Conservation (phyloP, 495 filamentous ascomycete genomes). For the Rhypophila decipiens region DNA sequence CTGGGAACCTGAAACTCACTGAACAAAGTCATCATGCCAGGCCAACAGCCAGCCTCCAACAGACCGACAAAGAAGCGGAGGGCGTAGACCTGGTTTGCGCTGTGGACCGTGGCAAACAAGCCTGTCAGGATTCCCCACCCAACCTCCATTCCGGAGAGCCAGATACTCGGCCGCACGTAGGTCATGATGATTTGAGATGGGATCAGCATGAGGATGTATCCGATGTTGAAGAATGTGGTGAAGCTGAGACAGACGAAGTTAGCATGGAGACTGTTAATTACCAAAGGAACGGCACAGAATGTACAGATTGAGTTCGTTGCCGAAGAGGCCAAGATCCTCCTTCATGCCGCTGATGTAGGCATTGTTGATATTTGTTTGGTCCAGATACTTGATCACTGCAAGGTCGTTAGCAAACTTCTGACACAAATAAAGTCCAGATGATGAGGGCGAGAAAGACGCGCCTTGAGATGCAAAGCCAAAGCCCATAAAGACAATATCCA, state of each 20-base stretch:
- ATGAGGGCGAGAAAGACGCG: neutral
- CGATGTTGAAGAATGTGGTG: constrained; percentile 45
- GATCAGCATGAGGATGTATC: constrained; percentile 39
- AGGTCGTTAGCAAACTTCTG: neutral
- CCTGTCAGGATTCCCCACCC: constrained; percentile 37
- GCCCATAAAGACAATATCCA: neutral
- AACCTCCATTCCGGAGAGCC: constrained; percentile 35
- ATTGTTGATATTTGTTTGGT: constrained; percentile 38
- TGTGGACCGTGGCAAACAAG: constrained; percentile 19
- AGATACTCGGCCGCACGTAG: constrained; percentile 32
- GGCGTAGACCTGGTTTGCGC: constrained; percentile 29
- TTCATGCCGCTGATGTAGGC: constrained; percentile 42
- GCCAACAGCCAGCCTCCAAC: constrained; percentile 43
- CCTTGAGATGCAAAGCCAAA: neutral
- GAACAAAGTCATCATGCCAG: constrained; percentile 35
- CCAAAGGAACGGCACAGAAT: neutral
- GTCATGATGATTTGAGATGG: constrained; percentile 50
- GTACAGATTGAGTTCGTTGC: constrained; percentile 35
- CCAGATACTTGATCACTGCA: constrained; percentile 16
- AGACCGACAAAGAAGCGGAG: constrained; percentile 47
- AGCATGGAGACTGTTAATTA: too few relatives aligned
- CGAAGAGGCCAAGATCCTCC: constrained; percentile 33
- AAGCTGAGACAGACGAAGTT: constrained; percentile 26
- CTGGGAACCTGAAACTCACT: constrained; percentile 19
- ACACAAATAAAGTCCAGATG: neutral